A percentile compares a stretch with the other conserved stretches of the same genome.
These are phyloP conservation scores for Amanita muscaria DNA, from an alignment of 768 basidiomycete species.

Conservation along the genomic window DNA sequence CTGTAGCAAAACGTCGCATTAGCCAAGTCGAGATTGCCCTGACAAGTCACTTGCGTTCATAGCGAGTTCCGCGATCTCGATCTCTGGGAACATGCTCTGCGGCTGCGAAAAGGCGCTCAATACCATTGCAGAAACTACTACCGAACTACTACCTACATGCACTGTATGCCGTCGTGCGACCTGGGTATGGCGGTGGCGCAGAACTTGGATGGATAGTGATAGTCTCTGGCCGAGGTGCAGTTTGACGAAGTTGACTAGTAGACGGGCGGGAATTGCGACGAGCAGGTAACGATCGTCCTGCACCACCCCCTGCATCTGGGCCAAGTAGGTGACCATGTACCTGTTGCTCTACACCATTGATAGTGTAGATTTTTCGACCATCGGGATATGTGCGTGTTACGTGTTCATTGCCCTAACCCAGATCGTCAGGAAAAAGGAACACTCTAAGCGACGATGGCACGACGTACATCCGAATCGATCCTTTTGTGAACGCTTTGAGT, in stretches of 20 bases:
- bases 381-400: constrained; percentile 57
- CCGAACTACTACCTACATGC: constrained; percentile 15
- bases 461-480: constrained; percentile 49
- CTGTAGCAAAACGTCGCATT: constrained; percentile 10
- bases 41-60: constrained; percentile 9
- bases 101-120: constrained; percentile 9
- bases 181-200: constrained; percentile 18
- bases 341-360: constrained; percentile 58
- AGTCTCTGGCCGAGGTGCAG: background rate
- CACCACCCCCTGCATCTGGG: constrained; percentile 7
- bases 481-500: constrained; percentile 50
- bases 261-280: constrained; percentile 13
- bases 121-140: background rate
- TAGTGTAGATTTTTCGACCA: constrained; percentile 52
- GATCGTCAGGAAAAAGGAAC: constrained; percentile 9
- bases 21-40: background rate
- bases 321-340: constrained; percentile 21
- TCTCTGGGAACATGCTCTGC: constrained; percentile 7
- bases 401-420: constrained; percentile 63
- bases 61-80: constrained; percentile 13
- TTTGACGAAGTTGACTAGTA: constrained; percentile 11
- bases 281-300: constrained; percentile 7
- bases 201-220: constrained; percentile 11
- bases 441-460: constrained; percentile 1
- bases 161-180: constrained; percentile 12